Percentiles rank a stretch among this genome's conserved stretches.
phyloP scores from a whole-genome alignment of 2,329 filamentous ascomycete species.

The Lasiodiplodia gonubiensis region DNA sequence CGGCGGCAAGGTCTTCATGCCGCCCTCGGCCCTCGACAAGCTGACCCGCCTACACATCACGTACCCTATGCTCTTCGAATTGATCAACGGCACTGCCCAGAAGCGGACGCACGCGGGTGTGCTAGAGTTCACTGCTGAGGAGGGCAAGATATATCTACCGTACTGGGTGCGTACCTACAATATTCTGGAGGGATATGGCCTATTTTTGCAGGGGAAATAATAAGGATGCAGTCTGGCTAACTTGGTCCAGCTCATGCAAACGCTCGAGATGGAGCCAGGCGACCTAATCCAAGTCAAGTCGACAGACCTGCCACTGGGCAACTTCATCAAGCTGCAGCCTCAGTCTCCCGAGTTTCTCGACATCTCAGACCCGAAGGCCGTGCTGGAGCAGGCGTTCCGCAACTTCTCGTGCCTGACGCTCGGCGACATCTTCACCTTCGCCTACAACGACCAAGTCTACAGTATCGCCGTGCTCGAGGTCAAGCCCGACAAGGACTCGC shows the following conservation, averaged over 20 bases:
- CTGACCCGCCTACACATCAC: constrained; percentile 94
- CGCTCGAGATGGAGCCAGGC: constrained; percentile 83
- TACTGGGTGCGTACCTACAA: constrained; percentile 74
- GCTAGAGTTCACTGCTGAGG: constrained; percentile 95
- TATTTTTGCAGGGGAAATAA: background rate
- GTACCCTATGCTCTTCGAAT: constrained; percentile 96
- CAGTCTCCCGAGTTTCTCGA: constrained; percentile 94
- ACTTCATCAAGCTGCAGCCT: constrained; percentile 94
- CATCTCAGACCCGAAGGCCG: constrained; percentile 95
- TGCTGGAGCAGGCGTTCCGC: constrained; percentile 93
- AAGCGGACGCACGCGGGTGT: constrained; percentile 92
- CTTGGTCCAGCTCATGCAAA: constrained; percentile 83
- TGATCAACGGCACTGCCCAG: constrained; percentile 75
- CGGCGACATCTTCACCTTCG: constrained; percentile 93
- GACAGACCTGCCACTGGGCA: constrained; percentile 87
- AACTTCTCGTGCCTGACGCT: constrained; percentile 94
- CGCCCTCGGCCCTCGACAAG: constrained; percentile 95
- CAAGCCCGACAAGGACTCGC: constrained; percentile 84
- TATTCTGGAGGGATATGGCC: too few species aligned
- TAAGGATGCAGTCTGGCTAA: constrained; percentile 30
- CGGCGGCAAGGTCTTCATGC: constrained; percentile 96
- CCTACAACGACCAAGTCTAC: constrained; percentile 94
- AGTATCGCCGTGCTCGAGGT: constrained; percentile 93
- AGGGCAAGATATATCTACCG: constrained; percentile 93
- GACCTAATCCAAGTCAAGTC: constrained; percentile 95